Evolutionary conservation across 345 rosid genomes (phyloP).

Genomic region (Pistacia integerrima): DNA sequence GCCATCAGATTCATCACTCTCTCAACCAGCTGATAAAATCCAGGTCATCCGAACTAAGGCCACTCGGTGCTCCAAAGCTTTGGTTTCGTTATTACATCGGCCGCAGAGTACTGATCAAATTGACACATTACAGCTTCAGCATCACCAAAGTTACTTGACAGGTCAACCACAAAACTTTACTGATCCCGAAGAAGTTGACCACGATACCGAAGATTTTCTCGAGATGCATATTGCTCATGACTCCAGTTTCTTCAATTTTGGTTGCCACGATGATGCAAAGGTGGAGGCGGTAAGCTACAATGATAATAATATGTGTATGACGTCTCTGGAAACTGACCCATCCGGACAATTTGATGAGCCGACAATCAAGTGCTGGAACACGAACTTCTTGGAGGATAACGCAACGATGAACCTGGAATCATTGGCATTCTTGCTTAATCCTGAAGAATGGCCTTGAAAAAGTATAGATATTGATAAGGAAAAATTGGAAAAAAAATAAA

Average conservation of each 20-base stretch:
- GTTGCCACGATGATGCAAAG: not conserved
- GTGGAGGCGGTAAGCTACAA: not conserved
- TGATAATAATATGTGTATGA: not conserved
- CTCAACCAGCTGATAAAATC: not conserved
- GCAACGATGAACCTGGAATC: constrained; percentile 38
- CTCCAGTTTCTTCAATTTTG: constrained; percentile 26
- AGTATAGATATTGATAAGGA: not conserved
- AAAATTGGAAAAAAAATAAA: not conserved
- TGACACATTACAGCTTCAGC: not conserved
- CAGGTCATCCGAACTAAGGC: constrained; percentile 41
- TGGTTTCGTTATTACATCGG: constrained; percentile 19
- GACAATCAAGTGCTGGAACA: constrained; percentile 24
- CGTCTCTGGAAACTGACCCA: not conserved
- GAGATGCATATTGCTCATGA: not conserved
- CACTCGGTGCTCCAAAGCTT: constrained; percentile 26
- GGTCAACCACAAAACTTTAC: not conserved
- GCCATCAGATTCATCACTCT: not conserved
- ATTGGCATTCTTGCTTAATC: constrained; percentile 36
- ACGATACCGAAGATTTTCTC: not conserved
- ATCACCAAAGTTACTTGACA: not conserved
- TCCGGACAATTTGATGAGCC: not conserved
- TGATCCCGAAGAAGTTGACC: no score
- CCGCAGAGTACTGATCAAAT: not conserved
- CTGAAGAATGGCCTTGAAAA: constrained; percentile 37
- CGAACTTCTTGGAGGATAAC: constrained; percentile 21